Evolutionary conservation across 306 rosid genomes (phyloP), one percentile per base, ranked within the genome.

Genomic region (Glycyrrhiza uralensis): DNA sequence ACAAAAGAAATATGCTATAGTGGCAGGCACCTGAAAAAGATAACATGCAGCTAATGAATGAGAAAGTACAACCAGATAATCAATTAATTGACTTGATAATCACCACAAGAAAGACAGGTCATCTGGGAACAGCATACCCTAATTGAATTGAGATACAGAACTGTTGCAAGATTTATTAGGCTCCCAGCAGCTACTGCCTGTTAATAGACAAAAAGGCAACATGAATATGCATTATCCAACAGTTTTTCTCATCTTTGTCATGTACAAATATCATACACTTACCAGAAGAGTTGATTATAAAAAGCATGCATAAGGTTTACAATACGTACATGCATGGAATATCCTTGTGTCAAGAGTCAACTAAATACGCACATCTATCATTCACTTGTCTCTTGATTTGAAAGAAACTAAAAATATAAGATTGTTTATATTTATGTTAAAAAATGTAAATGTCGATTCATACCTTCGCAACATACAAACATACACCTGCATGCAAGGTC

Each of bases 131-230:
- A 64, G 52, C 90, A 82, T 84, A 95, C 99, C 55, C 88, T 88
- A 76, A 91, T 76, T 52, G 99, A 82, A 85, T 85, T 86, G 39
- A 91, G 83, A 81, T 84, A 86, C 77, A 91, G 83, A 80, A 95
- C 57, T 71, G 99, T 91, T 68, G 96, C 99, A 66, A 95, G 97
- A 83, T 95, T 95, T 80, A 95, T 82, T 36, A 95, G 80, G 86
- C 99, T 95, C 80, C 99, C 99, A 63, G 88, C 96, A 76, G 88
- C 99, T 55, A 95, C 88, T 13, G 89, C 93, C 99, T 95, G 92
- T 85, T 63, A 64, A 77, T 75, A 57, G 66, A 73, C 69, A 78
- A 69, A 79, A 64, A 13, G 65, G 55, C 20, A 75, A 57, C 62
- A 75, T 50, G 62, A 51, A 32, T 63, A 47, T 58, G 76, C 71